These are phyloP conservation scores for Coemansia sp. DNA, from an alignment of 192 early-diverging fungal genomes.

Conservation along the genomic window DNA sequence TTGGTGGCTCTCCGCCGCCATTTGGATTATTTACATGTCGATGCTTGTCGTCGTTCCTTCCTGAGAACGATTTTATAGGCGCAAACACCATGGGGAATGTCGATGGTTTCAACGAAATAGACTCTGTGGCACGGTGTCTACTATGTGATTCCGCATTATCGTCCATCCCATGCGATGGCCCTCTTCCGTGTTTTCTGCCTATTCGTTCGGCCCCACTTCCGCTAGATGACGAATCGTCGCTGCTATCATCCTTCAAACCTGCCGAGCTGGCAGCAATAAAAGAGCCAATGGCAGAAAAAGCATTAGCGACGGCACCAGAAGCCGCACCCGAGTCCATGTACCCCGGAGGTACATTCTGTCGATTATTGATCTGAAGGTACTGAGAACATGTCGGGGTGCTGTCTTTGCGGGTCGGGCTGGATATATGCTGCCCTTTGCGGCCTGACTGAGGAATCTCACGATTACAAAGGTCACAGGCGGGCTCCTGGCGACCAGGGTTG, in stretches of 20 bases:
- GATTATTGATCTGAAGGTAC: neutral
- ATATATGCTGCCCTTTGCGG: neutral
- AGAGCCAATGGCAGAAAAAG: neutral
- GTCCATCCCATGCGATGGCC: constrained; percentile 7
- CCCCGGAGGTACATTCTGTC: neutral
- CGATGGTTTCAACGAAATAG: constrained; percentile 25
- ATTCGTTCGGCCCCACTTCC: neutral
- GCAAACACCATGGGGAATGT: constrained; percentile 39
- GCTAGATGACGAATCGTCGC: neutral
- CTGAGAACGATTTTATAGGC: constrained; percentile 47
- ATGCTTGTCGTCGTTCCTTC: constrained; percentile 32
- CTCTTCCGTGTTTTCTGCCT: constrained; percentile 5
- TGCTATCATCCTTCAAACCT: neutral
- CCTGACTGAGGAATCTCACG: neutral
- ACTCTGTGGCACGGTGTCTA: constrained; percentile 15
- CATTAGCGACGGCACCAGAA: neutral
- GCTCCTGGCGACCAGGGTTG: neutral
- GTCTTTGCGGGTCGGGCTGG: neutral
- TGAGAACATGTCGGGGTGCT: neutral
- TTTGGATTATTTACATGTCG: constrained; percentile 1
- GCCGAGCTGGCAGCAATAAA: neutral
- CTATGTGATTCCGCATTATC: constrained; percentile 17
- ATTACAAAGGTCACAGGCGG: neutral
- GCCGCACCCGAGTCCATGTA: neutral
- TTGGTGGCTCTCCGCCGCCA: constrained; percentile 5